A percentile compares a stretch with the other conserved stretches of the same genome.
Conservation (phyloP, 805 yeast genomes). For the Wickerhamomyces canadensis region DNA sequence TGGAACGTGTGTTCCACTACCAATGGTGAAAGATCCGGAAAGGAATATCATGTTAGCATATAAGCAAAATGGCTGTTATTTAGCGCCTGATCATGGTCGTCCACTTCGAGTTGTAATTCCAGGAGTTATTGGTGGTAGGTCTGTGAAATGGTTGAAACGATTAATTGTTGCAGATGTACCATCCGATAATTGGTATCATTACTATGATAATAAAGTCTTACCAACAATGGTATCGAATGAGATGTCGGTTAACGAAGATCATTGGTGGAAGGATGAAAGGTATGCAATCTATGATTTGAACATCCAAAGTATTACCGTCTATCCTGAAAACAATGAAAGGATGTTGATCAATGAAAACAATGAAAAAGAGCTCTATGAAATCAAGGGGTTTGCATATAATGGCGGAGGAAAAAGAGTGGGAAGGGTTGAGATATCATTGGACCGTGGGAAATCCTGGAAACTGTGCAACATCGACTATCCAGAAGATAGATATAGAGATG, state of each 20-base stretch:
- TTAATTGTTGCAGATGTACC: constrained; percentile 27
- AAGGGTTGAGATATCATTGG: constrained; percentile 29
- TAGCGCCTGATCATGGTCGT: constrained; percentile 32
- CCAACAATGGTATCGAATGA: constrained; percentile 33
- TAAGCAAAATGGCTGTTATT: constrained; percentile 29
- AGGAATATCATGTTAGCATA: constrained; percentile 29
- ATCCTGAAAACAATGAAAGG: constrained; percentile 26
- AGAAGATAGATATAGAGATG: constrained; percentile 27
- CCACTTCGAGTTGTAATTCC: constrained; percentile 32
- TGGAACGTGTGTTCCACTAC: constrained; percentile 28
- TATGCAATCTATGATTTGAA: constrained; percentile 31
- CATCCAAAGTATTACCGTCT: constrained; percentile 28
- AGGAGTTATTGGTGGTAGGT: constrained; percentile 35
- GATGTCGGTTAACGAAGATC: constrained; percentile 25
- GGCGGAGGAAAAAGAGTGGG: constrained; percentile 32
- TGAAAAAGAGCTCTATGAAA: constrained; percentile 15
- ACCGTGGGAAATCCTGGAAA: constrained; percentile 27
- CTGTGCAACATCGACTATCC: constrained; percentile 28
- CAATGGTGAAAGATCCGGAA: constrained; percentile 29
- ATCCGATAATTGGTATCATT: constrained; percentile 32
- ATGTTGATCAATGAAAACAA: constrained; percentile 8
- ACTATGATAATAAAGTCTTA: constrained; percentile 30
- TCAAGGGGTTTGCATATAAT: constrained; percentile 31
- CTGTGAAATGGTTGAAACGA: constrained; percentile 32
- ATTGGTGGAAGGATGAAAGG: constrained; percentile 35